A percentile compares a stretch with the other conserved stretches of the same genome.
These are phyloP conservation scores for Populus hybrid DNA, from an alignment of 441 rosid genomes.

Conservation along the genomic window DNA sequence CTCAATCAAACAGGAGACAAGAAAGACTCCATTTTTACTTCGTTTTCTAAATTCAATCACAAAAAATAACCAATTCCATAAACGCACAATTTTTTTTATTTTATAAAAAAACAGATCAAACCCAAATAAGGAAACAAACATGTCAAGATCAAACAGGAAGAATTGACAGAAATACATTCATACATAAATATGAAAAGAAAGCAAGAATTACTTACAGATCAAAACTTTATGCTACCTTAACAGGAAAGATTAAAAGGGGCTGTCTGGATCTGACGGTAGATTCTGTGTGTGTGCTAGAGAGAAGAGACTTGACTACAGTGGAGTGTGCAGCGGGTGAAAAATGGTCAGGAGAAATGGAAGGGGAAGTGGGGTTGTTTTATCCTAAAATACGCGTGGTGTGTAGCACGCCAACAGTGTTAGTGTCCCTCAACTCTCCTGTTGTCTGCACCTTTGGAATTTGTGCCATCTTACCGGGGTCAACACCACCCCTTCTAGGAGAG, in stretches of 20 bases:
- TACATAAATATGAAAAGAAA: neutral
- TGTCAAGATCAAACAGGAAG: neutral
- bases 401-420: slow-evolving; percentile 1
- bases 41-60: neutral
- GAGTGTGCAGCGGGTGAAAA: neutral
- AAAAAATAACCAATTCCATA: neutral
- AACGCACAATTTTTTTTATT: too few relatives aligned
- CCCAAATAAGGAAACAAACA: neutral
- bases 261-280: neutral
- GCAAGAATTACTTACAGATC: neutral
- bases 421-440: neutral
- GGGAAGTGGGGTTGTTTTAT: neutral
- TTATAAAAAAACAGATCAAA: neutral
- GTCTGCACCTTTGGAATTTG: neutral
- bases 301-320: neutral
- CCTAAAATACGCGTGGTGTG: slow-evolving; percentile 16
- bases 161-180: too few relatives aligned
- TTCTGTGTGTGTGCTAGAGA: too few relatives aligned
- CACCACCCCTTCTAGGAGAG: too few relatives aligned
- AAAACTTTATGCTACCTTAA: neutral
- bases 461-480: too few relatives aligned
- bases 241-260: too few relatives aligned
- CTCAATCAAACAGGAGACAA: neutral
- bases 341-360: neutral
- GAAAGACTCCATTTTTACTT: neutral